These are phyloP conservation scores for Pyrus communis DNA, from an alignment of 306 rosid species.

Conservation along the genomic window DNA sequence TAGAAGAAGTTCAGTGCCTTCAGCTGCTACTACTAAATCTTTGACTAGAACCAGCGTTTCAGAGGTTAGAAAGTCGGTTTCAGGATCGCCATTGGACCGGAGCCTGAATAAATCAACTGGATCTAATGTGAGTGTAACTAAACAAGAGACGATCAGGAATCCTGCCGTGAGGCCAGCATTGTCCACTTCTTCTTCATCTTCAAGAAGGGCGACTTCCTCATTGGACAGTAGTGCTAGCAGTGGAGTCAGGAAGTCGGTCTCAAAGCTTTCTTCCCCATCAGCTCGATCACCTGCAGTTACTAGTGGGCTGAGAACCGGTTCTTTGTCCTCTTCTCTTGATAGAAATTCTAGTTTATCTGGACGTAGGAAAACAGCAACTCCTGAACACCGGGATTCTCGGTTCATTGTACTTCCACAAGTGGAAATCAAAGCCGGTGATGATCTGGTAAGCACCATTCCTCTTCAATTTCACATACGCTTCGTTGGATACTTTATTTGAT, in stretches of 20 bases:
- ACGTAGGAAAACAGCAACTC: constrained; percentile 52
- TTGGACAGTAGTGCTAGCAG: constrained; percentile 52
- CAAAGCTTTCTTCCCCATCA: constrained; percentile 53
- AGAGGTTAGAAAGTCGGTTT: constrained; percentile 39
- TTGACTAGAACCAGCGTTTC: constrained; percentile 23
- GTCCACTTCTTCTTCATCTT: constrained; percentile 38
- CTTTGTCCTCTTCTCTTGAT: constrained; percentile 50
- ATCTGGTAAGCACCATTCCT: constrained; percentile 54
- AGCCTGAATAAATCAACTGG: constrained; percentile 31
- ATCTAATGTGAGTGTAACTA: constrained; percentile 32
- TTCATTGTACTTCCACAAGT: constrained; percentile 81
- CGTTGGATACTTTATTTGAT: not conserved
- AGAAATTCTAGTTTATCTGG: constrained; percentile 58
- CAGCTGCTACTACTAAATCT: constrained; percentile 33
- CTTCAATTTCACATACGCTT: not conserved
- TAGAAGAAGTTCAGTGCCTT: constrained; percentile 54
- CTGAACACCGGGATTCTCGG: constrained; percentile 65
- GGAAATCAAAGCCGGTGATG: constrained; percentile 85
- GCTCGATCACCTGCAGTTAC: constrained; percentile 45
- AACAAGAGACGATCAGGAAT: constrained; percentile 34
- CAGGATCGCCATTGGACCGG: constrained; percentile 27
- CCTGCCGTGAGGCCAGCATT: constrained; percentile 45
- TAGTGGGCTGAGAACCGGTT: constrained; percentile 48
- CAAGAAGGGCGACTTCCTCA: constrained; percentile 41
- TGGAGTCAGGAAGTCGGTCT: constrained; percentile 50